phyloP scores from a whole-genome alignment of 2,329 filamentous ascomycete species.

The Cytospora chrysosperma region DNA sequence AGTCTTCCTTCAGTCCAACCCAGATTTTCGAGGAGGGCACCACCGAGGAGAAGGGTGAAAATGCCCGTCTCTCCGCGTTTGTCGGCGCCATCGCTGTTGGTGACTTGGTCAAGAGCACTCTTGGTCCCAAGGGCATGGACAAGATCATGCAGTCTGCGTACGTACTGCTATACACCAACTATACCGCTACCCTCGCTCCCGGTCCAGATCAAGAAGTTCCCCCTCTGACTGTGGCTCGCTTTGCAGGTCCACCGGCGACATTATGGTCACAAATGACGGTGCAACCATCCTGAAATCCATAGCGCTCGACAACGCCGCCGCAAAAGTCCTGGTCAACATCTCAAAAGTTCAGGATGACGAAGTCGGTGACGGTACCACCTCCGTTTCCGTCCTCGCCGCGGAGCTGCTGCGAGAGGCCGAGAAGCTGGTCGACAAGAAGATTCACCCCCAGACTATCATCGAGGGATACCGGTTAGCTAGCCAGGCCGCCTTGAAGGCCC shows the following conservation, averaged over 20 bases:
- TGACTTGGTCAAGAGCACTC: constrained; percentile 93
- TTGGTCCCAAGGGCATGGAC: constrained; percentile 98
- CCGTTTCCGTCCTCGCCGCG: constrained; percentile 92
- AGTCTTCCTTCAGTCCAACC: constrained; percentile 76
- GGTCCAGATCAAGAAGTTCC: background rate
- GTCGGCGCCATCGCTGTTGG: constrained; percentile 97
- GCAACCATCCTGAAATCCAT: constrained; percentile 98
- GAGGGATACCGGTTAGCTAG: constrained; percentile 98
- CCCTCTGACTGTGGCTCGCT: constrained; percentile 19
- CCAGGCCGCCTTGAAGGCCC: constrained; percentile 77
- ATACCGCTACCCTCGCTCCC: constrained; percentile 15
- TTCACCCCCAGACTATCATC: constrained; percentile 98
- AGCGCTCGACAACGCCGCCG: constrained; percentile 95
- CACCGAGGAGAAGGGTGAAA: constrained; percentile 97
- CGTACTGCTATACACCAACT: constrained; percentile 37
- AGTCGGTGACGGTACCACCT: constrained; percentile 96
- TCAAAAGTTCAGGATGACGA: constrained; percentile 99
- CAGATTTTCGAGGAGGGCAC: constrained; percentile 98
- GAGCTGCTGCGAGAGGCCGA: constrained; percentile 95
- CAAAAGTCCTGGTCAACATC: constrained; percentile 98
- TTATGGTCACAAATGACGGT: constrained; percentile 98
- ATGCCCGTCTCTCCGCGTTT: constrained; percentile 97
- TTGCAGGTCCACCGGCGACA: constrained; percentile 83
- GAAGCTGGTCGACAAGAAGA: constrained; percentile 96
- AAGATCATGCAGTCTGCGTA: constrained; percentile 96